Percentiles rank a stretch among this genome's conserved stretches.
Conservation (phyloP, 2,329 filamentous ascomycete species). For the Chaetoscypha palmicola region DNA sequence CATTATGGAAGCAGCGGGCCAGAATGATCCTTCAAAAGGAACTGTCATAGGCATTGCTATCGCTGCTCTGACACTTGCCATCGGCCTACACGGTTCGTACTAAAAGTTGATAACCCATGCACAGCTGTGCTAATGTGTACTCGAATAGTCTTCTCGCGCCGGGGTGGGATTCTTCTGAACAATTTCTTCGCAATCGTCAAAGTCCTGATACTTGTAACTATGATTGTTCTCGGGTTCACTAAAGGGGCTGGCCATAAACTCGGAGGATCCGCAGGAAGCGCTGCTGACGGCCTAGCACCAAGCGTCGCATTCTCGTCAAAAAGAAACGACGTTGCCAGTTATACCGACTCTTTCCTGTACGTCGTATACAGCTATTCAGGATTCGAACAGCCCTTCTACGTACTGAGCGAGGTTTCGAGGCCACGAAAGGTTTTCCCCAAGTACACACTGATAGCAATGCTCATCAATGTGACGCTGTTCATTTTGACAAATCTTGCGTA, state of each 20-base stretch:
- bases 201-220: conserved; percentile 39
- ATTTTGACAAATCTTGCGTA: conserved; percentile 37
- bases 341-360: conserved; percentile 36
- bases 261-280: neutral
- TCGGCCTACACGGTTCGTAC: conserved; percentile 37
- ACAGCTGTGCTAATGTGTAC: neutral
- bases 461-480: conserved; percentile 32
- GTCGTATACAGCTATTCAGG: conserved; percentile 37
- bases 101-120: too few species aligned
- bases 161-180: conserved; percentile 44
- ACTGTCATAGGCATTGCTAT: conserved; percentile 42
- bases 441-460: conserved; percentile 32
- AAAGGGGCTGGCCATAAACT: conserved; percentile 4
- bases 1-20: conserved; percentile 32
- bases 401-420: conserved; percentile 35
- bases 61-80: conserved; percentile 34
- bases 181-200: conserved; percentile 46
- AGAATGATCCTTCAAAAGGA: conserved; percentile 27
- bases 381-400: conserved; percentile 37
- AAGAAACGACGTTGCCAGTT: conserved; percentile 18
- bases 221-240: conserved; percentile 34
- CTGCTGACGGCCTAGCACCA: neutral
- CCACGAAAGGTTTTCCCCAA: conserved; percentile 34
- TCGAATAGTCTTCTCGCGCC: conserved; percentile 33
- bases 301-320: neutral